Percentiles rank a stretch among this genome's conserved stretches.
Conservation (phyloP, 176 grass and related monocot species). For the Elymus sibiricus region DNA sequence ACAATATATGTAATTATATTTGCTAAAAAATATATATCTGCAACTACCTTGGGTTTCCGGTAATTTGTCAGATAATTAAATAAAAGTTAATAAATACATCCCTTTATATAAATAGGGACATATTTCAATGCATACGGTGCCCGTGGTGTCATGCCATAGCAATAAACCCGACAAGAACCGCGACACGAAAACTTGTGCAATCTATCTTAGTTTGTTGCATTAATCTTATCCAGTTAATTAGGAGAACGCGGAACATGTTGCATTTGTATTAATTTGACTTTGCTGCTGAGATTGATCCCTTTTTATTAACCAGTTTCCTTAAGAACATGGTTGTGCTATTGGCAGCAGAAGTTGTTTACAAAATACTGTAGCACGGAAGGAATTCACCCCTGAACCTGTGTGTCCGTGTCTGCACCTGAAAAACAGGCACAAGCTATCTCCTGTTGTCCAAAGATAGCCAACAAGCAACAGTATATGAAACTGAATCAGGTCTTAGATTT, state of each 20-base stretch:
- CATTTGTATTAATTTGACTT: slow-evolving; percentile 29
- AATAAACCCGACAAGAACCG: slow-evolving; percentile 12
- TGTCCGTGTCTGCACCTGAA: slow-evolving; percentile 31
- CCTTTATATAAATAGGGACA: not conserved
- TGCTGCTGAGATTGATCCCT: not conserved
- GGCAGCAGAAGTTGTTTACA: slow-evolving; percentile 6
- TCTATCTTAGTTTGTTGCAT: not conserved
- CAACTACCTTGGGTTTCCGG: not conserved
- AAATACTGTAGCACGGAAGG: not conserved
- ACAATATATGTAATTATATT: not conserved
- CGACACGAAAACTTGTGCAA: not conserved
- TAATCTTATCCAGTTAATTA: slow-evolving; percentile 29
- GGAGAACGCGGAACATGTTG: slow-evolving; percentile 23
- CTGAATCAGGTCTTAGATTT: slow-evolving; percentile 17
- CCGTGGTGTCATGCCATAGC: not conserved
- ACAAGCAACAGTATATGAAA: not conserved
- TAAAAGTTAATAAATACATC: not conserved
- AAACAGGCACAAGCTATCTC: slow-evolving; percentile 29
- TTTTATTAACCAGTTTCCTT: not conserved
- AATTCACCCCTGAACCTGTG: slow-evolving; percentile 26
- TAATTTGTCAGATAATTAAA: slow-evolving; percentile 9
- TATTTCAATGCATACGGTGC: not conserved
- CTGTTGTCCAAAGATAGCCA: not conserved
- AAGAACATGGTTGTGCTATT: slow-evolving; percentile 15
- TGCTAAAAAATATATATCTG: not conserved